Evolutionary conservation across 2,329 filamentous ascomycete genomes (phyloP), one percentile per base, ranked within the genome.

Genomic region (Ophiobolus disseminans): DNA sequence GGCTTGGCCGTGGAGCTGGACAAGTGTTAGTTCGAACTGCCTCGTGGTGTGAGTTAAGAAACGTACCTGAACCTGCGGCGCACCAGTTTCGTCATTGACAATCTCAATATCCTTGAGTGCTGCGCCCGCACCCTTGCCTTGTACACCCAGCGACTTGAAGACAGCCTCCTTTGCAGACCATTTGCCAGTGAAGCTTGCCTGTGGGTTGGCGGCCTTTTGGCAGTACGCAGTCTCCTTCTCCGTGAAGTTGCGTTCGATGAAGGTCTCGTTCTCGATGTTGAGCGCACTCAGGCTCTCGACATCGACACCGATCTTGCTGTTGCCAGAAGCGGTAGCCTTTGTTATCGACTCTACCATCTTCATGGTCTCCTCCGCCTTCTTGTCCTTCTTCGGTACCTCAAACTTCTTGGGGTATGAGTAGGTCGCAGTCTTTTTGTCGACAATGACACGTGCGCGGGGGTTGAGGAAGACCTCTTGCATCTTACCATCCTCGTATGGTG

Each of bases 151-250:
- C 28, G 90, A 91, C 84, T 99, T 99, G 83, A 99, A 99, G 1
- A 99, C 92, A 21, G 94, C 94, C 78, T 99, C 94, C 80, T 99
- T 99, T 26, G 94, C 94, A 66, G 88, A 93, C 94, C 94, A 99
- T 62, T 91, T 86, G 40, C 94, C 94, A 4, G 93, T 91, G 75
- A 97, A 99, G 41, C 91, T 95, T 59, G 92, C 90, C 70, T 91
- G 90, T 1, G 91, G 89, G 69, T 84, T 87, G 5, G 91, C 78
- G 13, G 90, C 87, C 68, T 87, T 85, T 57, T 82, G 82, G 80
- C 95, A 99, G 79, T 99, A 97, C 22, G 83, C 82, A 63, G 92
- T 89, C 77, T 99, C 94, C 40, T 81, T 78, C 13, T 80, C 75
- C 0, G 94, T 97, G 75, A 99, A 99, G 78, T 99, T 99, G 63